These are phyloP conservation scores for Hypoxylon rubiginosum DNA, from an alignment of 2,329 filamentous ascomycete genomes.

Conservation along the genomic window DNA sequence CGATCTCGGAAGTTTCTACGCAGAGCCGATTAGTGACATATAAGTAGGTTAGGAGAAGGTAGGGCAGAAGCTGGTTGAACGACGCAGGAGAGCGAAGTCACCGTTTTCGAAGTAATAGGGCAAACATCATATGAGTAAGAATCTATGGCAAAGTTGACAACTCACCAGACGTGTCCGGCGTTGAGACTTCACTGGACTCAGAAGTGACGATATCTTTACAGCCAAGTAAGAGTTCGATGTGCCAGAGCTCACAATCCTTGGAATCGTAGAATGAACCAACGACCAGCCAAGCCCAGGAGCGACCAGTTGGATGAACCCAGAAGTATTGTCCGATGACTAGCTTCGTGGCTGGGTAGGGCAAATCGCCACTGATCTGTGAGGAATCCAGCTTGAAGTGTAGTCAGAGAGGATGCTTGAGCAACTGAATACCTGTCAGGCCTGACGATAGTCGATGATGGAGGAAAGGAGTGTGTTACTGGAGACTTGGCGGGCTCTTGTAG, in stretches of 20 bases:
- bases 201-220: slow-evolving; percentile 28
- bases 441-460: not conserved
- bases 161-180: slow-evolving; percentile 18
- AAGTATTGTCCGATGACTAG: slow-evolving; percentile 61
- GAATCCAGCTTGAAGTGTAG: slow-evolving; percentile 48
- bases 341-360: slow-evolving; percentile 62
- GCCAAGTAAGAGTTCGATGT: slow-evolving; percentile 59
- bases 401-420: not conserved
- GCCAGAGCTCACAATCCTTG: slow-evolving; percentile 59
- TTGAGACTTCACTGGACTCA: slow-evolving; percentile 15
- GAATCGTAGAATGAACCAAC: slow-evolving; percentile 63
- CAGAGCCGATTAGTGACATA: not conserved
- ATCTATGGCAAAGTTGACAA: not conserved
- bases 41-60: not conserved
- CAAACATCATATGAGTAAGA: slow-evolving; percentile 1
- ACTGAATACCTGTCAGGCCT: not conserved
- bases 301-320: slow-evolving; percentile 50
- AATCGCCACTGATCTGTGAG: slow-evolving; percentile 36
- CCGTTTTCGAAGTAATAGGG: not conserved
- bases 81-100: not conserved
- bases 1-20: not conserved
- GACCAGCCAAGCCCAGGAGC: slow-evolving; percentile 62
- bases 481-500: slow-evolving; percentile 1
- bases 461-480: slow-evolving; percentile 1
- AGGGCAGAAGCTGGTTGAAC: not conserved